Percentiles rank a stretch among this genome's conserved stretches.
Evolutionary conservation across 352 stramenopile genomes (phyloP).

Genomic region (Aphanomyces invadans): DNA sequence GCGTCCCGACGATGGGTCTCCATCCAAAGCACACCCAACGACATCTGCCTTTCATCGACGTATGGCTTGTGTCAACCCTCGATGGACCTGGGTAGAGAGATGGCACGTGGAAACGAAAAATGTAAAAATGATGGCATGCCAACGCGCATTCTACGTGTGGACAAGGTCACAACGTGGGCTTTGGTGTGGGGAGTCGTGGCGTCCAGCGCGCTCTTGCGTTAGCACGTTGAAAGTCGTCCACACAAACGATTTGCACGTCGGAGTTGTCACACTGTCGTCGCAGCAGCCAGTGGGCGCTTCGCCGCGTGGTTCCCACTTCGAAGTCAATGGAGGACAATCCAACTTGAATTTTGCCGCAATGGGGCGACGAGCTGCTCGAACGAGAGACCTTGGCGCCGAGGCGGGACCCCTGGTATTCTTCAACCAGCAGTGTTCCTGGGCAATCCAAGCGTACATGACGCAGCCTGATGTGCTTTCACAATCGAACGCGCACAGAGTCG

Average conservation of each 20-base stretch:
- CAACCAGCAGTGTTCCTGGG: neutral
- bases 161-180: neutral
- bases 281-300: neutral
- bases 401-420: neutral
- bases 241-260: constrained; percentile 8
- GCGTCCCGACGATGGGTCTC: no score
- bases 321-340: neutral
- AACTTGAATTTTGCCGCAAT: neutral
- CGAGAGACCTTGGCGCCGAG: neutral
- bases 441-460: constrained; percentile 11
- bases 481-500: constrained; percentile 8
- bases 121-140: no score
- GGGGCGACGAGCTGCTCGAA: neutral
- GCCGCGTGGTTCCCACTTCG: neutral
- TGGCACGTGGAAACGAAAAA: no score
- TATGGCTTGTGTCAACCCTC: no score
- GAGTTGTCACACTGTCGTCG: neutral
- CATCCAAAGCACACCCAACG: no score
- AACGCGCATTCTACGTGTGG: no score
- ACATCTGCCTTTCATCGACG: no score
- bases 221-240: constrained; percentile 8
- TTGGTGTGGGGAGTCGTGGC: neutral
- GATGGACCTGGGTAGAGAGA: no score
- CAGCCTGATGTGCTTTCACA: constrained; percentile 4
- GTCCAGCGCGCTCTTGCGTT: constrained; percentile 16